Evolutionary conservation across 2,329 filamentous ascomycete species (phyloP), one percentile per base, ranked within the genome.

Genomic region (Cryphonectria carpinicola): DNA sequence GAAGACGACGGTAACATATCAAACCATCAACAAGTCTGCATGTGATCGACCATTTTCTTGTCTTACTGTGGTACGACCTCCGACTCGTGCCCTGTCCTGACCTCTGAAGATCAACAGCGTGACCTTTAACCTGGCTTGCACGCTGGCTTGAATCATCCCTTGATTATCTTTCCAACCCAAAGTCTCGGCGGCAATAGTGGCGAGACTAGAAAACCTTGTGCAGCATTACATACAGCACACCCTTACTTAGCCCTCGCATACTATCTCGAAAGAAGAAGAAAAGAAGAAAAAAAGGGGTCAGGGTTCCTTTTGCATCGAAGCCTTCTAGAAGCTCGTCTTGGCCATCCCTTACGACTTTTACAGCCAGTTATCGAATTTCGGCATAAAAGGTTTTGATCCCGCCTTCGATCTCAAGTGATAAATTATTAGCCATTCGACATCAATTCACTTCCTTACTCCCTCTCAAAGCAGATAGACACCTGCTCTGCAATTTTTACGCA

Each of bases 241-340:
- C 58, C 58, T 35, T 35, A 39, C 58, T 28, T 35, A 19, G 25
- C 54, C 25, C 54, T 58, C 35, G 54, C 54, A 58, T 58, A 10
- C 37, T 32, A 28, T 32, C 14, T 49, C 19, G 43, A 49, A 22
- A 22, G 8, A 49, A 19, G 43, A 49, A 22, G 3, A 3, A n/a
- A 19, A n/a, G 22, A 8, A 7, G 37, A 39, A 32, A 3, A 39
- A 13, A 56, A 32, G 25, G 49, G 22, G 39, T 22, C n/a, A 61
- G 56, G 46, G 43, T 41, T 67, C 22, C 37, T 41, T 43, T 39
- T 70, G 69, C 49, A 52, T 66, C 60, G 69, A 68, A 68, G 49
- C 4, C 28, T 70, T 70, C 69, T 65, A 70, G 65, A 70, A 70
- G 28, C 54, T 46, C 41, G 19, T 43, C 41, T 25, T 43, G 54